Percentiles rank a stretch among this genome's conserved stretches.
phyloP scores from a whole-genome alignment of 2,329 filamentous ascomycete genomes.

The Aspergillus sp. region DNA sequence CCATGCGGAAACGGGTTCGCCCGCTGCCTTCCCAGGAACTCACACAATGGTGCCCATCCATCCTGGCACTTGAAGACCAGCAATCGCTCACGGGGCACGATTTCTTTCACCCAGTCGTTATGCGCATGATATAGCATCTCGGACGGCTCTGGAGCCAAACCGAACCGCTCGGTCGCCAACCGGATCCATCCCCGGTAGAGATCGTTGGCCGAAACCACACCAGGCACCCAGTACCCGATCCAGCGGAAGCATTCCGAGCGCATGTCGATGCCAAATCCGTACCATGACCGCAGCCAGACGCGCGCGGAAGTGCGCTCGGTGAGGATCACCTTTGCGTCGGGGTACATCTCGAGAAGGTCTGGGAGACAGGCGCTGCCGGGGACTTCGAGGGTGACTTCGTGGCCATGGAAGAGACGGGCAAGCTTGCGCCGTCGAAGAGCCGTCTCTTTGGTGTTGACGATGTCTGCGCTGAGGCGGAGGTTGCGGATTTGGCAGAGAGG shows the following conservation, averaged over 20 bases:
- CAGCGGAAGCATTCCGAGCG: conserved; percentile 10
- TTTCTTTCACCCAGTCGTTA: conserved; percentile 8
- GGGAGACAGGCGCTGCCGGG: conserved; percentile 9
- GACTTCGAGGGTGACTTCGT: conserved; percentile 9
- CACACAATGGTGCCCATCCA: conserved; percentile 9
- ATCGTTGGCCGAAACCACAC: conserved; percentile 10
- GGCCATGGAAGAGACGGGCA: conserved; percentile 6
- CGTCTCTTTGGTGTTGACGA: conserved; percentile 10
- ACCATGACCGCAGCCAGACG: conserved; percentile 11
- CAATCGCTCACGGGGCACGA: conserved; percentile 7
- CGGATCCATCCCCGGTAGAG: conserved; percentile 9
- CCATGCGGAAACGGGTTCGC: conserved; percentile 10
- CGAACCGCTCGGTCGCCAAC: conserved; percentile 5
- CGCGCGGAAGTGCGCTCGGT: conserved; percentile 9
- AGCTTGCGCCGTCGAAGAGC: conserved; percentile 7
- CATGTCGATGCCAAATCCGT: conserved; percentile 9
- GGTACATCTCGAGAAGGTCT: conserved; percentile 9
- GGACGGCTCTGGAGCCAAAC: conserved; percentile 8
- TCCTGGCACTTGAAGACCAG: conserved; percentile 13
- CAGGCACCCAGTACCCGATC: conserved; percentile 12
- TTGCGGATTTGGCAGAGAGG: conserved; percentile 11
- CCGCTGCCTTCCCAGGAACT: conserved; percentile 9
- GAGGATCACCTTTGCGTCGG: conserved; percentile 7
- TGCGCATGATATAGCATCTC: conserved; percentile 10
- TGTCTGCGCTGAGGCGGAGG: conserved; percentile 7